A percentile compares a stretch with the other conserved stretches of the same genome.
These are phyloP conservation scores for Solanum verrucosum DNA, from an alignment of 257 asterid species.

Conservation along the genomic window DNA sequence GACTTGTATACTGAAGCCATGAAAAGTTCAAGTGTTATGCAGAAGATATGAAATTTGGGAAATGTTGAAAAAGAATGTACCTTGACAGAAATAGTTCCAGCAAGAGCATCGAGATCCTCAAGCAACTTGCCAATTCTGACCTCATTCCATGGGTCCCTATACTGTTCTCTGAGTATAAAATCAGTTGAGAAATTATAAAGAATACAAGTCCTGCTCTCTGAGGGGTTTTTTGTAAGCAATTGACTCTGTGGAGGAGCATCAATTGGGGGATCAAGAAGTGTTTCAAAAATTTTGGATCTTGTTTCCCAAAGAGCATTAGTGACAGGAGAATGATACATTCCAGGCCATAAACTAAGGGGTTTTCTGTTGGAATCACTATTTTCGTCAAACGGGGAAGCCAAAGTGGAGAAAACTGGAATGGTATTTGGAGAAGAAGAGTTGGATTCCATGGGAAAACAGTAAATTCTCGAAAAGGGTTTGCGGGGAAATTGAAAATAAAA, in stretches of 20 bases:
- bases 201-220: constrained; percentile 59
- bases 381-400: constrained; percentile 40
- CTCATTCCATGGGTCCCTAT: constrained; percentile 96
- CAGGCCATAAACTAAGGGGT: constrained; percentile 91
- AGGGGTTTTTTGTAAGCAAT: constrained; percentile 51
- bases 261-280: constrained; percentile 88
- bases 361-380: constrained; percentile 18
- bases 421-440: constrained; percentile 29
- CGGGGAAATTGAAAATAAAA: neutral
- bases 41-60: neutral
- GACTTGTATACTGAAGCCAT: neutral
- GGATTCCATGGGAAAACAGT: constrained; percentile 33
- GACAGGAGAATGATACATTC: constrained; percentile 96
- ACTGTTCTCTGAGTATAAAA: constrained; percentile 77
- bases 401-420: constrained; percentile 58
- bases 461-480: neutral
- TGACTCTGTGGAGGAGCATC: constrained; percentile 94
- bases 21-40: neutral
- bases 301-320: constrained; percentile 93
- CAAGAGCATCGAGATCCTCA: constrained; percentile 97
- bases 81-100: constrained; percentile 91
- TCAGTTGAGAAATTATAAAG: constrained; percentile 66
- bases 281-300: constrained; percentile 69
- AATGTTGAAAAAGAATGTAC: constrained; percentile 13
- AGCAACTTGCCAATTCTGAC: constrained; percentile 94